Percentiles rank a stretch among this genome's conserved stretches.
Conservation (phyloP, 805 yeast genomes). For the Barnettozyma botsteinii region DNA sequence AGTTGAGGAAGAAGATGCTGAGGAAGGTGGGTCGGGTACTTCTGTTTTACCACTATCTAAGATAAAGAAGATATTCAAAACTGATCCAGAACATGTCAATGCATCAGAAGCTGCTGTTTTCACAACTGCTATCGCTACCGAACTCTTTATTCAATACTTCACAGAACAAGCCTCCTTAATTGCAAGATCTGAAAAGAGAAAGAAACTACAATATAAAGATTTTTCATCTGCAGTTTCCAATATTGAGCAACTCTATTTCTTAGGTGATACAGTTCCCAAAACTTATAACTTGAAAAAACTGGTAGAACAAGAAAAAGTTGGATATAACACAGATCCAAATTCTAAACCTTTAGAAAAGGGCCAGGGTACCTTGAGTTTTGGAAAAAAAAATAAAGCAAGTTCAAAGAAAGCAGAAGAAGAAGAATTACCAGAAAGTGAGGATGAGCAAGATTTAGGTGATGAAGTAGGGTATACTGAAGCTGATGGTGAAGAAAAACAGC, state of each 20-base stretch:
- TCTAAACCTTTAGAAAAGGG: slow-evolving; percentile 32
- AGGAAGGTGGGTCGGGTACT: slow-evolving; percentile 27
- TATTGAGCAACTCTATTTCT: slow-evolving; percentile 56
- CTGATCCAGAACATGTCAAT: slow-evolving; percentile 67
- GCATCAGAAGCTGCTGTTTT: slow-evolving; percentile 70
- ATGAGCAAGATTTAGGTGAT: slow-evolving; percentile 18
- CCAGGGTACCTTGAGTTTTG: slow-evolving; percentile 34
- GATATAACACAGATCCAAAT: slow-evolving; percentile 13
- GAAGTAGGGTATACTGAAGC: slow-evolving; percentile 10
- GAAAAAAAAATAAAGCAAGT: slow-evolving; percentile 7
- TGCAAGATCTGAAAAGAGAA: slow-evolving; percentile 61
- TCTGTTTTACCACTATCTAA: slow-evolving; percentile 56
- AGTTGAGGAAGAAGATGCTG: slow-evolving; percentile 13
- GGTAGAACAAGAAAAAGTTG: slow-evolving; percentile 37
- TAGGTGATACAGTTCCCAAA: slow-evolving; percentile 63
- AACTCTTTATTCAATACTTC: slow-evolving; percentile 61
- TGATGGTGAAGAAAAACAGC: slow-evolving; percentile 5
- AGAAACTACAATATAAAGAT: slow-evolving; percentile 66
- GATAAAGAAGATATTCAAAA: slow-evolving; percentile 64
- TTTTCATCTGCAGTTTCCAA: slow-evolving; percentile 56
- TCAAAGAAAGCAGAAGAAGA: slow-evolving; percentile 14
- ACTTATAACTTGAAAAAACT: slow-evolving; percentile 46
- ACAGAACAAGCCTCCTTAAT: slow-evolving; percentile 63
- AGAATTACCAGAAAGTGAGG: slow-evolving; percentile 23
- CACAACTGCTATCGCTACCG: slow-evolving; percentile 73